Conservation (phyloP, 768 basidiomycete genomes). For the Phanerochaete sordida region DNA sequence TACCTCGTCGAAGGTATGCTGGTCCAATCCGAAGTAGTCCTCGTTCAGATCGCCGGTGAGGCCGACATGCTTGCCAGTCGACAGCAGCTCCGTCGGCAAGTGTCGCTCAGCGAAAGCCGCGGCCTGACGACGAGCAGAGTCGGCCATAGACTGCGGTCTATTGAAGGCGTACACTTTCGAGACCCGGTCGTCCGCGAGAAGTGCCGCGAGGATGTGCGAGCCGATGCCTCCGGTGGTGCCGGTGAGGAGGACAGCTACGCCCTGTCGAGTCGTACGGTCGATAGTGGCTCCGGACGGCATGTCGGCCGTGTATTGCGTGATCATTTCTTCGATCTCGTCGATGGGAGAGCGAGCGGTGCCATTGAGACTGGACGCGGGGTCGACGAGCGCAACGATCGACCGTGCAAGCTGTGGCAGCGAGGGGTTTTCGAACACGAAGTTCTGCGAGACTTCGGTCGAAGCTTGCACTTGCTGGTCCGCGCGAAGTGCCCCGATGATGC, state of each 20-base stretch:
- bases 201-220: conserved; percentile 5
- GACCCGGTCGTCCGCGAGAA: background rate
- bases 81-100: conserved; percentile 1
- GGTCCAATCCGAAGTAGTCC: conserved; percentile 3
- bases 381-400: background rate
- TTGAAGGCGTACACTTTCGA: conserved; percentile 7
- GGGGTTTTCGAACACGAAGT: conserved; percentile 10
- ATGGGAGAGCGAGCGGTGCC: too few relatives aligned
- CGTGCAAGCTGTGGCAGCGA: background rate
- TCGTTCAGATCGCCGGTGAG: background rate
- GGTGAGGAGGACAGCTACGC: conserved; percentile 5
- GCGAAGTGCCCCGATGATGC: conserved; percentile 13
- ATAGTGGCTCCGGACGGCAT: background rate
- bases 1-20: conserved; percentile 2
- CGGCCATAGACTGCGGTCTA: background rate
- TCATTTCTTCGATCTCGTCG: background rate
- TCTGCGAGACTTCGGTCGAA: background rate
- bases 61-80: background rate
- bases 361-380: background rate
- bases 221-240: conserved; percentile 9
- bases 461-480: background rate
- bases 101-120: background rate
- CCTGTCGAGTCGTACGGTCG: too few relatives aligned
- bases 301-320: background rate
- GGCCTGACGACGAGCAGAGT: background rate